Conservation (phyloP, 164 flowering plant genomes). For the Chloranthus sessilifolius region DNA sequence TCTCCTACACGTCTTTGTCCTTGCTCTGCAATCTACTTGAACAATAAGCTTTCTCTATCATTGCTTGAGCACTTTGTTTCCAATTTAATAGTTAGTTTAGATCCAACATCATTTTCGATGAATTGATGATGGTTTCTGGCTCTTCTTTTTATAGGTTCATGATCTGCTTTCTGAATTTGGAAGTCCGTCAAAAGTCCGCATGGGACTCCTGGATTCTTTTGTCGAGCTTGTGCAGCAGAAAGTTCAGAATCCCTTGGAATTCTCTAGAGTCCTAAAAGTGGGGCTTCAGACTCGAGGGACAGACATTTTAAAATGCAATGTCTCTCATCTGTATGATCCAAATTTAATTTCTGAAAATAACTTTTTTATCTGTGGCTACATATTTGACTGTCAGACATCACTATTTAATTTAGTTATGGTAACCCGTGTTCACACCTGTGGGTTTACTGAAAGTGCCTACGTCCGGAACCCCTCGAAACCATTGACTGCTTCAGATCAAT, state of each 20-base stretch:
- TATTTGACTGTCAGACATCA: no score
- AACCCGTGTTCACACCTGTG: no score
- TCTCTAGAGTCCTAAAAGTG: slow-evolving; percentile 58
- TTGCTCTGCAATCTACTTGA: neutral
- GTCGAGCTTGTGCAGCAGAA: slow-evolving; percentile 72
- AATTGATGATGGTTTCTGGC: neutral
- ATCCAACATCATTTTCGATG: neutral
- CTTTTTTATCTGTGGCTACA: neutral
- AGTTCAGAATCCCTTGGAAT: slow-evolving; percentile 83
- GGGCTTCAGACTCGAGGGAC: slow-evolving; percentile 65
- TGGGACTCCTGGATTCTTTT: slow-evolving; percentile 54
- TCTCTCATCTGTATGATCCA: slow-evolving; percentile 82
- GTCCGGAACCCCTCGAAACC: no score
- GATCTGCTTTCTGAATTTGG: slow-evolving; percentile 70
- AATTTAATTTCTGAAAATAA: neutral
- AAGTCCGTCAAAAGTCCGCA: slow-evolving; percentile 35
- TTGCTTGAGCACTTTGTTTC: no score
- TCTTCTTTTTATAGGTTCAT: slow-evolving; percentile 39
- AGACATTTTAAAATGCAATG: slow-evolving; percentile 45
- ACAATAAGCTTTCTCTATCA: no score
- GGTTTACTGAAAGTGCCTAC: no score
- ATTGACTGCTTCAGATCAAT: no score
- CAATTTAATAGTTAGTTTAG: no score
- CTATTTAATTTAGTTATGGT: no score
- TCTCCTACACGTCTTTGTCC: no score